phyloP scores from a whole-genome alignment of 345 rosid species.

The Draba incana region DNA sequence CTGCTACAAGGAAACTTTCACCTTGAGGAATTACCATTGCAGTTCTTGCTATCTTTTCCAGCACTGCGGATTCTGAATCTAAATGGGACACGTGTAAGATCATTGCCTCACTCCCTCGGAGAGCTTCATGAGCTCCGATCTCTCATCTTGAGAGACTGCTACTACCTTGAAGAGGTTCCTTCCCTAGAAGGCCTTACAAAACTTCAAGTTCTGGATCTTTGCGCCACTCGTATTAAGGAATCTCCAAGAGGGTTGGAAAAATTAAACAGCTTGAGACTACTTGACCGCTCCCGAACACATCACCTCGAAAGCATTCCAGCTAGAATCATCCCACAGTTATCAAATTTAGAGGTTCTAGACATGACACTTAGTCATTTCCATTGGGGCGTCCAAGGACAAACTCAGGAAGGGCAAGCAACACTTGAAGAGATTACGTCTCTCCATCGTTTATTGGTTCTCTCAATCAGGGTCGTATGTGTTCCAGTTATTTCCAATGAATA shows the following conservation, averaged over 20 bases:
- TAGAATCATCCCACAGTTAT: constrained; percentile 41
- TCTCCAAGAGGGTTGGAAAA: constrained; percentile 44
- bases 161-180: constrained; percentile 44
- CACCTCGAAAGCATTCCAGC: constrained; percentile 43
- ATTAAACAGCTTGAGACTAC: constrained; percentile 37
- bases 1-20: constrained; percentile 46
- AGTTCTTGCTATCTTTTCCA: constrained; percentile 41
- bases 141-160: constrained; percentile 47
- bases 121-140: constrained; percentile 39
- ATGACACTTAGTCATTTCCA: constrained; percentile 50
- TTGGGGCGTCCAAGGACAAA: constrained; percentile 39
- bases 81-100: constrained; percentile 40
- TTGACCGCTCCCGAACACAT: constrained; percentile 48
- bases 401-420: constrained; percentile 39
- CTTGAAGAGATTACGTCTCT: constrained; percentile 41
- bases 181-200: constrained; percentile 41
- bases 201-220: constrained; percentile 50
- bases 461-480: constrained; percentile 35
- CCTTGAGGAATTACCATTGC: constrained; percentile 31
- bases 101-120: constrained; percentile 43
- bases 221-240: constrained; percentile 41
- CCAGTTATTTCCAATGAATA: constrained; percentile 39
- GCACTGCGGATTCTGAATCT: constrained; percentile 46
- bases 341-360: constrained; percentile 47
- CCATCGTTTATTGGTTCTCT: constrained; percentile 23